Conservation (phyloP, 2,329 filamentous ascomycete species). For the Exophiala spinifera region DNA sequence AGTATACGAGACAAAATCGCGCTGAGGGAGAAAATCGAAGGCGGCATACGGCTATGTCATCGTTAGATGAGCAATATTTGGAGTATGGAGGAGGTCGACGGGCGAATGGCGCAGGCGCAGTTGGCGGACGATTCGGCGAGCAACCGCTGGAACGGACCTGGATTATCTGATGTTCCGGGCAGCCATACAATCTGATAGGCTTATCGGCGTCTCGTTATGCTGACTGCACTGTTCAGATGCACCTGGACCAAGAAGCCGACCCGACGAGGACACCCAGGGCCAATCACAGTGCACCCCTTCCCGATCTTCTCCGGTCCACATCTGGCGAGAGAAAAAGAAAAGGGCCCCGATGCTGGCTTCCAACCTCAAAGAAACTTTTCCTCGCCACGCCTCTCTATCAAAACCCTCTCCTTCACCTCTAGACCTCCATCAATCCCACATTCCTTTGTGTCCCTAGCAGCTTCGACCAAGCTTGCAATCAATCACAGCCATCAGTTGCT, state of each 20-base stretch:
- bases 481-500: neutral
- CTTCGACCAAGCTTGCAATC: neutral
- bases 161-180: neutral
- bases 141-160: neutral
- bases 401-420: neutral
- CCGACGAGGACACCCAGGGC: neutral
- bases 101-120: conserved; percentile 15
- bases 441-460: neutral
- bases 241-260: neutral
- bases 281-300: neutral
- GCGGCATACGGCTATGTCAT: conserved; percentile 15
- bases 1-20: neutral
- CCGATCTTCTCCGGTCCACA: neutral
- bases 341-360: neutral
- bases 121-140: neutral
- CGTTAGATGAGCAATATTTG: conserved; percentile 1
- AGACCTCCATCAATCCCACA: neutral
- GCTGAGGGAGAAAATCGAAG: neutral
- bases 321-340: neutral
- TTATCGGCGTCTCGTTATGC: neutral
- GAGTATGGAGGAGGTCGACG: neutral
- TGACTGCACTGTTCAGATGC: neutral
- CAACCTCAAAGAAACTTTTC: neutral
- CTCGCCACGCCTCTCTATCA: neutral
- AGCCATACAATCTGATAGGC: neutral